Evolutionary conservation across 495 filamentous ascomycete species (phyloP), one percentile per base, ranked within the genome.

Genomic region (Penicillium samsonianum): DNA sequence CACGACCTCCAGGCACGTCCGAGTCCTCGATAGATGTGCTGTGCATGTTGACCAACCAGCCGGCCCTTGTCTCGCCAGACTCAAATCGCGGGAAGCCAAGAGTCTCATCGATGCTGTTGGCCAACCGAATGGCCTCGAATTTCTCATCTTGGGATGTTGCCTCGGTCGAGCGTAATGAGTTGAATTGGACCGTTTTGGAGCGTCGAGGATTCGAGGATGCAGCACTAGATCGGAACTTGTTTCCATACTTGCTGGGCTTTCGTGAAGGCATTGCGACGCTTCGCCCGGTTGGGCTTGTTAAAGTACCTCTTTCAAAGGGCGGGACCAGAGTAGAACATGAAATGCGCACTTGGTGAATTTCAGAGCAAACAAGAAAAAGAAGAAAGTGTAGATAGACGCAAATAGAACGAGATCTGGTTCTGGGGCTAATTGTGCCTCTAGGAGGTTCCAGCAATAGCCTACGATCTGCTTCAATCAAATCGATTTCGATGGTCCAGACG

Each of bases 1-100:
- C 91, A 59, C 91, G 83, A 45, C 93, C 92, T 53, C 88, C 87
- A 11, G 86, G 84, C 5, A 90, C 77, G 57, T 91, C 90, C 20
- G 90, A 80, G 71, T 97, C 93, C 67, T 95, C 88, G 35, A 98
- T 79, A 19, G 83, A 85, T 0, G 94, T 97, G 40, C 90, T 84
- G 67, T 96, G 91, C 79, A 98, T 90, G 66, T 97, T 98, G 53
- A 91, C 90, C 17, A 99, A 82, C 94, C 94, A 99, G 50, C 94
- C 94, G 42, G 89, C 83, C 57, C 84, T 89, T 69, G 86, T 89
- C 70, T 88, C 85, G 48, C 94, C 95, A 16, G 90, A 85, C 46
- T 99, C 94, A 66, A 92, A 98, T 38, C 94, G 88, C 19, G 86
- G 82, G 70, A 99, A 99, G 20, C 93, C 94, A 84, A 96, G 90